Evolutionary conservation across 495 filamentous ascomycete species (phyloP), one percentile per base, ranked within the genome.

Genomic region (Xylaria acuta): DNA sequence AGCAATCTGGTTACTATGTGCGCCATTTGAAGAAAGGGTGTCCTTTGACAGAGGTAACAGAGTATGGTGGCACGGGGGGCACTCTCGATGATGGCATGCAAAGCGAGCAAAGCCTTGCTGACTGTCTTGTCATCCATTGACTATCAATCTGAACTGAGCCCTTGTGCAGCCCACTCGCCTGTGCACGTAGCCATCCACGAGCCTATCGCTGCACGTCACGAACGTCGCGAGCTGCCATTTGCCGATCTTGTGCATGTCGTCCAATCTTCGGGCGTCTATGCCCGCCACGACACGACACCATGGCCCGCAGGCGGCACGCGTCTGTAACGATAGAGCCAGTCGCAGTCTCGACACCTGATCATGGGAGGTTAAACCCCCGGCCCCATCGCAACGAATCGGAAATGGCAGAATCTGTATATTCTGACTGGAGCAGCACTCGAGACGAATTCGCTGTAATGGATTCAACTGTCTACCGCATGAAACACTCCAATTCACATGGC

Each of bases 121-220:
- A 51, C 67, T 56, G 53, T 38, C 53, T 69, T 41, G 66, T 25
- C 66, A 43, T 63, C 41, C 62, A 53, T 54, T 36, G 5, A 41
- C 9, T 56, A 32, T 18, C 64, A 54, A 56, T 71, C 14, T 71
- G 58, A 58, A 43, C 25, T 25, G 58, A 70, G 34, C 36, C 8
- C 18, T n/a, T n/a, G 68, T 58, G 51, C 49, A 68, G 66, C 5
- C 36, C n/a, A 22, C 49, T 53, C 32, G 30, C 49, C 22, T 45
- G 66, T 68, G 66, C 51, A 68, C 38, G 66, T 68, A 51, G 66
- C 66, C 66, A 58, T 30, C 45, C n/a, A 38, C 30, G 63, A 60
- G 70, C 70, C 70, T 72, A 72, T 72, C 27, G 63, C 70, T 72
- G 70, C 63, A 72, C 40, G 70, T 72, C 70, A 72, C 63, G 70